Conservation (phyloP, 768 basidiomycete species). For the Tricholoma flavovirens region DNA sequence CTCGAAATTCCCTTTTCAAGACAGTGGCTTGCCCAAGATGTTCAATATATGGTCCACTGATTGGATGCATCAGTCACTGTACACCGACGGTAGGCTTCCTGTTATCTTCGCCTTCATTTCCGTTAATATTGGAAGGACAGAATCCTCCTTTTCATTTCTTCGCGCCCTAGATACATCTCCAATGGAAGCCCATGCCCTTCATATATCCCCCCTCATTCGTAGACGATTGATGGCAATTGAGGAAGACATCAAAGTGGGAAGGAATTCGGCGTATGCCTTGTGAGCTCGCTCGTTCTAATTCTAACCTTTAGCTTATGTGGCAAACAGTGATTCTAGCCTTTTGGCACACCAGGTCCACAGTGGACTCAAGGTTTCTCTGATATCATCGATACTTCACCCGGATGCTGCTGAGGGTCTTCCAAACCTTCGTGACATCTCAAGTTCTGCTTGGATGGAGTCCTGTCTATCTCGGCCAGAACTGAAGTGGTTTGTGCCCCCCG, state of each 20-base stretch:
- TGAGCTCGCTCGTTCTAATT: slow-evolving; percentile 19
- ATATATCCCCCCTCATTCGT: slow-evolving; percentile 54
- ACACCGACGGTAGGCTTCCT: slow-evolving; percentile 49
- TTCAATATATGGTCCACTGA: slow-evolving; percentile 91
- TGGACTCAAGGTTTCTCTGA: slow-evolving; percentile 28
- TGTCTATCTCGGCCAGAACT: slow-evolving; percentile 75
- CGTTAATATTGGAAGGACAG: slow-evolving; percentile 7
- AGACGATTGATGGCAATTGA: slow-evolving; percentile 45
- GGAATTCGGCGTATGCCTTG: slow-evolving; percentile 40
- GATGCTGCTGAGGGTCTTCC: slow-evolving; percentile 41
- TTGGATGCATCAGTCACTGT: slow-evolving; percentile 67
- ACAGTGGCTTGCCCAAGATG: slow-evolving; percentile 53
- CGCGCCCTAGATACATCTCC: slow-evolving; percentile 60
- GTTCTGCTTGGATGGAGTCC: slow-evolving; percentile 61
- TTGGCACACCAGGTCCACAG: slow-evolving; percentile 30
- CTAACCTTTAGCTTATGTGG: not conserved
- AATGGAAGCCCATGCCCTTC: slow-evolving; percentile 57
- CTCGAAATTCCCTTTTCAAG: slow-evolving; percentile 43
- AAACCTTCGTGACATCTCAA: slow-evolving; percentile 54
- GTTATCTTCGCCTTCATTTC: not conserved
- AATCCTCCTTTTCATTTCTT: slow-evolving; percentile 70
- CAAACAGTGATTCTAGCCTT: slow-evolving; percentile 49
- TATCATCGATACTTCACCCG: slow-evolving; percentile 24
- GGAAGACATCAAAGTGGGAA: slow-evolving; percentile 34
- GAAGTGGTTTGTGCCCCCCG: slow-evolving; percentile 83